phyloP scores from a whole-genome alignment of 768 basidiomycete species.

The Lentinus brumalis region DNA sequence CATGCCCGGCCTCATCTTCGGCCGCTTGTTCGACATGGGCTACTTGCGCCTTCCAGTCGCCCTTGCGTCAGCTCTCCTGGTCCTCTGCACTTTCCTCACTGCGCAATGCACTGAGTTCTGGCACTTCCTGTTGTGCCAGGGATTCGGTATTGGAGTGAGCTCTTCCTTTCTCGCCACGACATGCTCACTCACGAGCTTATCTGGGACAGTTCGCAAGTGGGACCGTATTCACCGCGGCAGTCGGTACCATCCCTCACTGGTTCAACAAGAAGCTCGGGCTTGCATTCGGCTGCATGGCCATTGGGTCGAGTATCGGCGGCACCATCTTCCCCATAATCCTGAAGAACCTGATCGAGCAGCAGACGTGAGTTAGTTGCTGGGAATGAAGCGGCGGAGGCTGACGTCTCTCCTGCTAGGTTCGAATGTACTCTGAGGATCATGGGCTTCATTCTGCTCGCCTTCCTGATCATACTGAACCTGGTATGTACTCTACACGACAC shows the following conservation, averaged over 20 bases:
- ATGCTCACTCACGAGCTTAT: neutral
- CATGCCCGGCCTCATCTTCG: conserved; percentile 61
- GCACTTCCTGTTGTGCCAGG: conserved; percentile 80
- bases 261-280: conserved; percentile 59
- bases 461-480: conserved; percentile 10
- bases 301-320: conserved; percentile 71
- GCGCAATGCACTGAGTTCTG: conserved; percentile 75
- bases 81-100: conserved; percentile 61
- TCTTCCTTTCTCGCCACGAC: neutral
- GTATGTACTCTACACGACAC: neutral
- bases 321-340: conserved; percentile 65
- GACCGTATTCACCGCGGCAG: conserved; percentile 61
- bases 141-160: conserved; percentile 63
- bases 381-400: neutral
- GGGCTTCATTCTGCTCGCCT: conserved; percentile 4
- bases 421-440: conserved; percentile 13
- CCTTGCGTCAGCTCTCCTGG: conserved; percentile 48
- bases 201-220: conserved; percentile 40
- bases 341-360: conserved; percentile 48
- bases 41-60: conserved; percentile 56
- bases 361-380: neutral
- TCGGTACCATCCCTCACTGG: conserved; percentile 71
- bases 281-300: conserved; percentile 64
- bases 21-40: conserved; percentile 75
- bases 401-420: neutral